Percentiles rank a stretch among this genome's conserved stretches.
These are phyloP conservation scores for Drosera spatulata DNA, from an alignment of 179 eudicot species.

Conservation along the genomic window DNA sequence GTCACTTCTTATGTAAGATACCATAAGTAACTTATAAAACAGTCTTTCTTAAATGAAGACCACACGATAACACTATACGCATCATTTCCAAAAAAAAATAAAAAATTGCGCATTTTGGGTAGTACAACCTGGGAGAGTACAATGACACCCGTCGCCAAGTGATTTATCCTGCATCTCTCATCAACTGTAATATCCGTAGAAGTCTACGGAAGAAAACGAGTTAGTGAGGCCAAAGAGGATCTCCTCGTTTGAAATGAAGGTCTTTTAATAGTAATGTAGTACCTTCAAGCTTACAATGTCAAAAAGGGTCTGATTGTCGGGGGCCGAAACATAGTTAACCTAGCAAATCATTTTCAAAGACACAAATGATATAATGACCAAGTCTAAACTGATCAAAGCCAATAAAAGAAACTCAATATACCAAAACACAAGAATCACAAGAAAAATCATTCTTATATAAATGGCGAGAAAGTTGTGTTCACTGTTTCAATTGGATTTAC, in stretches of 20 bases:
- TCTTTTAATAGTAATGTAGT: constrained; percentile 6
- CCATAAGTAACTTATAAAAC: too few species aligned
- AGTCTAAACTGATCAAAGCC: background rate
- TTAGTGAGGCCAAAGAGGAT: constrained; percentile 5
- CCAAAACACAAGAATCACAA: background rate
- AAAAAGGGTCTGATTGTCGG: constrained; percentile 94
- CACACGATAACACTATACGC: too few species aligned
- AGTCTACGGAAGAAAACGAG: constrained; percentile 40
- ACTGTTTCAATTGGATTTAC: constrained; percentile 76
- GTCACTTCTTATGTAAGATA: too few species aligned
- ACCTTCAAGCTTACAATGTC: constrained; percentile 94
- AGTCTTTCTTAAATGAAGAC: too few species aligned
- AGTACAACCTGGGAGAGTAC: constrained; percentile 87
- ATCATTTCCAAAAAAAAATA: too few species aligned
- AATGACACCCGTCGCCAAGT: constrained; percentile 83
- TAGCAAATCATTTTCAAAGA: constrained; percentile 13
- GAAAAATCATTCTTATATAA: too few species aligned
- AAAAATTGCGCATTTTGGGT: too few species aligned
- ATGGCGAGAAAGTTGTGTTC: constrained; percentile 23
- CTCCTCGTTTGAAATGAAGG: background rate
- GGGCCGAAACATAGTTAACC: constrained; percentile 97
- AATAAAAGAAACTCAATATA: constrained; percentile 1
- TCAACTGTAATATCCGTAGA: constrained; percentile 54
- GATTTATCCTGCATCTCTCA: constrained; percentile 87
- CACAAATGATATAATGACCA: background rate